A percentile compares a stretch with the other conserved stretches of the same genome.
phyloP scores from a whole-genome alignment of 2,329 filamentous ascomycete species.

The Ambrosiella xylebori region DNA sequence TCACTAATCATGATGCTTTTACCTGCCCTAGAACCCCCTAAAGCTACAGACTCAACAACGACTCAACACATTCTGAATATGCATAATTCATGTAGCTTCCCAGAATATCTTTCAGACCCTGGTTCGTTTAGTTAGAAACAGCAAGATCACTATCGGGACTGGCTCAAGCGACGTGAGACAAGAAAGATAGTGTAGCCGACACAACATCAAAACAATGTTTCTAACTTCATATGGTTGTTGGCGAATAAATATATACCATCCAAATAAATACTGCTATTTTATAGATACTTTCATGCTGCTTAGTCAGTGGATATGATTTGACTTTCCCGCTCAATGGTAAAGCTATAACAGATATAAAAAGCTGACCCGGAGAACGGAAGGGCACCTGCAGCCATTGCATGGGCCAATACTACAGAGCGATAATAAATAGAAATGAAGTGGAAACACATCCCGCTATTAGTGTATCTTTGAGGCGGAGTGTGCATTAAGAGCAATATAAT shows the following conservation, averaged over 20 bases:
- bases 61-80: background rate
- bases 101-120: background rate
- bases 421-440: background rate
- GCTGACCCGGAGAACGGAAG: no score
- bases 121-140: background rate
- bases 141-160: background rate
- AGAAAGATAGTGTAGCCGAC: background rate
- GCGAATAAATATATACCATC: background rate
- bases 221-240: background rate
- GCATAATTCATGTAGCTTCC: background rate
- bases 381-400: background rate
- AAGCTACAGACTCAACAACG: background rate
- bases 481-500: background rate
- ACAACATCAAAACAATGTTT: background rate
- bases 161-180: background rate
- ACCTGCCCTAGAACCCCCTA: background rate
- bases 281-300: no score
- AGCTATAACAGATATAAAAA: no score
- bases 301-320: no score
- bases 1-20: background rate
- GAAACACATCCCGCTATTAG: no score
- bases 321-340: no score
- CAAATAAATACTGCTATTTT: no score
- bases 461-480: background rate
- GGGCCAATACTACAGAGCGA: background rate